Evolutionary conservation across 176 grass and related monocot species (phyloP), one percentile per base, ranked within the genome.

Genomic region (Poa annua): DNA sequence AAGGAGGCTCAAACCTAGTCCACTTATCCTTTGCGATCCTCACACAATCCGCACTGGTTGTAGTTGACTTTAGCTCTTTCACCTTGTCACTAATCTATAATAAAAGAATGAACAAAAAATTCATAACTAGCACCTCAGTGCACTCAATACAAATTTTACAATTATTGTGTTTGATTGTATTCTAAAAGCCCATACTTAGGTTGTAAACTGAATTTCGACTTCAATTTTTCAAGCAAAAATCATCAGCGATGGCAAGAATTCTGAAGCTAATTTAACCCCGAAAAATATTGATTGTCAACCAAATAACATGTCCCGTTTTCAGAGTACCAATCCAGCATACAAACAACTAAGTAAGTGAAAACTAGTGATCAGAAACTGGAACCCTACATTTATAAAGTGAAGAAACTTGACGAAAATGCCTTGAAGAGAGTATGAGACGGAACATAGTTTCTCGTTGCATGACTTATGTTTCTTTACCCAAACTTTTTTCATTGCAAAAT

Each of bases 31-130:
- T 86, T 65, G 67, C 80, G 26, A 75, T 67, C 47, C 71, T 88
- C 36, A 47, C 77, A 87, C 66, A 81, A 66, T 85, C 78, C 20
- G 19, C 57, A 80, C 81, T 76, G 20, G 75, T 55, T 88, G 86
- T 83, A 34, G 77, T 76, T 57, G 88, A 91, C 66, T 89, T 88
- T 79, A 94, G 92, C 63, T 94, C 90, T 87, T 87, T 89, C 77
- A 94, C 76, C 85, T 89, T 89, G 38, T 70, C 79, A 48, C 78
- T 89, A 76, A 97, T 86, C 88, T 97, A 59, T 26, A 72, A 82
- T 50, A 50, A 1, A 74, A 81, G 56, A 87, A 81, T 62, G 71
- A 77, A 6, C 16, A 50, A 66, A 60, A 42, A 50, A 74, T 38
- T 50, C 54, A 79, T 14, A 55, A 66, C 21, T 78, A 74, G 52